These are phyloP conservation scores for Claviceps lovelessii DNA, from an alignment of 2,329 filamentous ascomycete genomes.

Conservation along the genomic window DNA sequence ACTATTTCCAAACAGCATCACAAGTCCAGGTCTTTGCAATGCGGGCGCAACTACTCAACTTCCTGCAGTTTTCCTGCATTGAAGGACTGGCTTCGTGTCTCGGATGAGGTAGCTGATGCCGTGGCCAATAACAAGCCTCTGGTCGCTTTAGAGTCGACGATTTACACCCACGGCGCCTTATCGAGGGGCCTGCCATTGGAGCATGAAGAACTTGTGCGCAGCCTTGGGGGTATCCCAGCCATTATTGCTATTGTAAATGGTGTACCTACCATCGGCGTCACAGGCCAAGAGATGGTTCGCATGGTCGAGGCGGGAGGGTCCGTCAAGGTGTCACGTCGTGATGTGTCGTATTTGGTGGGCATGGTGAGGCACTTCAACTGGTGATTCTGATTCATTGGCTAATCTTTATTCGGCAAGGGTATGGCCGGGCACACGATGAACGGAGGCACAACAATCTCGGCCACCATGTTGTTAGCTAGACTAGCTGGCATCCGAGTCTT, in stretches of 20 bases:
- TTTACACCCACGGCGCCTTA: conserved; percentile 87
- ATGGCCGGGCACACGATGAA: conserved; percentile 54
- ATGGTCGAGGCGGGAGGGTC: conserved; percentile 57
- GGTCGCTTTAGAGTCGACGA: conserved; percentile 87
- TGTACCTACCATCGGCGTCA: conserved; percentile 65
- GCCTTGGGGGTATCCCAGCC: conserved; percentile 71
- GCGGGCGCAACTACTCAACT: conserved; percentile 1
- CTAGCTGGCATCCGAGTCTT: conserved; percentile 84
- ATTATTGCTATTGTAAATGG: conserved; percentile 83
- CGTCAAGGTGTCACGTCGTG: conserved; percentile 73
- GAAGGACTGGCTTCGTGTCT: conserved; percentile 46
- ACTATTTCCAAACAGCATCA: neutral
- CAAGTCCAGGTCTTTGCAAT: neutral
- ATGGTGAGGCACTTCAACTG: conserved; percentile 37
- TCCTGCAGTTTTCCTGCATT: conserved; percentile 14
- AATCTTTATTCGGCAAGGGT: conserved; percentile 29
- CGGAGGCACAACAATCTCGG: conserved; percentile 85
- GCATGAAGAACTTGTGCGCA: conserved; percentile 69
- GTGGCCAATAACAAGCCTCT: conserved; percentile 62
- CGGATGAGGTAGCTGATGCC: conserved; percentile 71
- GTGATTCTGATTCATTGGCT: conserved; percentile 4
- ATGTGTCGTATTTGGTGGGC: conserved; percentile 69
- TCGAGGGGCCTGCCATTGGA: conserved; percentile 61
- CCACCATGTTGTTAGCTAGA: conserved; percentile 79
- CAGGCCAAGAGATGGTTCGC: conserved; percentile 53